phyloP scores from a whole-genome alignment of 2,329 filamentous ascomycete species.

The Fusarium sp. region DNA sequence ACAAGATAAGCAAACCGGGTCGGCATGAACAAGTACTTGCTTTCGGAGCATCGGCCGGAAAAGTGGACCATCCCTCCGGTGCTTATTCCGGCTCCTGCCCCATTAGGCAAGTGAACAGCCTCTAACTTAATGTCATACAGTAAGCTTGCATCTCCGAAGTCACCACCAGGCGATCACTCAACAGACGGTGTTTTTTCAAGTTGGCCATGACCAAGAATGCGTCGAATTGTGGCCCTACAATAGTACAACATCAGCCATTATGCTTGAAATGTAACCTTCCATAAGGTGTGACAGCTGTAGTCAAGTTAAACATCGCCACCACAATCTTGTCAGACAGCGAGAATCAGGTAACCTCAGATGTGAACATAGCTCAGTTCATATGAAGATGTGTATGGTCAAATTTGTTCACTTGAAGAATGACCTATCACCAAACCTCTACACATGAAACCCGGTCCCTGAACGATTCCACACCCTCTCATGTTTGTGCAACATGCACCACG shows the following conservation, averaged over 20 bases:
- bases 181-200: not conserved
- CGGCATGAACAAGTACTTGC: not conserved
- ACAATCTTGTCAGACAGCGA: slow-evolving; percentile 1
- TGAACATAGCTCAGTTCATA: not conserved
- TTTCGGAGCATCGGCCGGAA: slow-evolving; percentile 1
- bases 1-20: too few relatives aligned
- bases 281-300: too few relatives aligned
- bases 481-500: slow-evolving; percentile 15
- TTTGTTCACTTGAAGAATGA: not conserved
- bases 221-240: too few relatives aligned
- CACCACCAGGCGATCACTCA: not conserved
- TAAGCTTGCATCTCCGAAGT: not conserved
- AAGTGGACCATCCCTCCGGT: not conserved
- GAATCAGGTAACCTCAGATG: not conserved
- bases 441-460: slow-evolving; percentile 25
- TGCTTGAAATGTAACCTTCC: too few relatives aligned
- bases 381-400: not conserved
- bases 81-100: not conserved
- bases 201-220: too few relatives aligned
- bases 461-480: slow-evolving; percentile 6
- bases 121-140: not conserved
- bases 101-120: slow-evolving; percentile 1
- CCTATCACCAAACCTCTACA: slow-evolving; percentile 12
- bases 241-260: too few relatives aligned
- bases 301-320: not conserved